Base-by-base conservation (phyloP, 2,329 filamentous ascomycete genomes). In the Pyricularia sp. region DNA sequence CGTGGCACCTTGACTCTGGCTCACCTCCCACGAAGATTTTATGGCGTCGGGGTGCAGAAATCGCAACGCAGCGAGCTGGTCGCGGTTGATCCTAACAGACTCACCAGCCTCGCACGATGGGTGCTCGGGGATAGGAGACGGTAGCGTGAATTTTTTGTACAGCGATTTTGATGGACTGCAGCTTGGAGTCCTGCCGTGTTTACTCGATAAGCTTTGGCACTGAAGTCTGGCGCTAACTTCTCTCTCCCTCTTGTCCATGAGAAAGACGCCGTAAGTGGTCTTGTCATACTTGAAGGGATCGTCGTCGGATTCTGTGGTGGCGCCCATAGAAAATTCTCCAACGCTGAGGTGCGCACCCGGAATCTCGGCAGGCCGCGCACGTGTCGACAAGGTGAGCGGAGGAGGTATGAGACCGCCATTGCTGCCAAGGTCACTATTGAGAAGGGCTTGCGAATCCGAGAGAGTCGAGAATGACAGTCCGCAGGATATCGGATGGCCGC, bases 271-370 rank as follows among this genome's bases (percentile, higher is more conserved):
- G 66, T 79, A 79, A 1, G 71, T 67, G 9, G 73, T 72, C 40
- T 71, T 73, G 68, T 82, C 79, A 66, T 80, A 82, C 62, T 74
- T 73, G 70, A 82, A 82, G 0, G 77, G 79, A 55, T 82, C 78
- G 0, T 73, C 71, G 35, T 75, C 74, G 0, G 75, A 77, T 6
- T 72, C 75, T 30, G 73, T 75, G 3, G 71, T 72, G 10, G 68
- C 69, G 5, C 65, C 68, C 10, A 71, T 70, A 28, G 65, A 75
- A 55, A 66, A 71, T 69, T n/a, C 73, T 68, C 64, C 70, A 57
- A 67, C 70, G 62, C 67, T 70, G 24, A 63, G 65, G n/a, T 67
- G 60, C 28, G 69, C 68, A 4, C n/a, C 35, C 5, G 53, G 55
- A 24, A 49, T 65, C 64, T 16, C 65, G 62, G 8, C 44, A 24